Evolutionary conservation across 2,329 filamentous ascomycete species (phyloP).

Genomic region (Cercospora sesami): DNA sequence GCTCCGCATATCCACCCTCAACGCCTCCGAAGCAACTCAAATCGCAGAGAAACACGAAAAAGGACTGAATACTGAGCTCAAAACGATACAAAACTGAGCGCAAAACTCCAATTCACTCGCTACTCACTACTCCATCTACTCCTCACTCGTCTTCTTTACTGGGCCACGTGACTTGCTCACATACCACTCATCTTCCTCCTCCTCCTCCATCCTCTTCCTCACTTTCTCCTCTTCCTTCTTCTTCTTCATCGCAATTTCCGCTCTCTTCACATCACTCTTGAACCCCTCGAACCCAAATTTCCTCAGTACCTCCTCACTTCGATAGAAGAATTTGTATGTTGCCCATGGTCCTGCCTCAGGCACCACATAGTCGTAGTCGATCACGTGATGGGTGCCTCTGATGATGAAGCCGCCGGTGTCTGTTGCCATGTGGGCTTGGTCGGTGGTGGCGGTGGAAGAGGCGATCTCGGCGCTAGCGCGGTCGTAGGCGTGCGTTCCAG

Average conservation of each 20-base stretch:
- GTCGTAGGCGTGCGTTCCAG: not conserved
- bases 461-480: not conserved
- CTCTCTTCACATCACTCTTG: too few relatives aligned
- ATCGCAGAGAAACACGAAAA: too few relatives aligned
- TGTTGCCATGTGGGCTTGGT: not conserved
- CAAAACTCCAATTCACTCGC: too few relatives aligned
- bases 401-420: not conserved
- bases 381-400: not conserved
- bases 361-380: not conserved
- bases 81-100: too few relatives aligned
- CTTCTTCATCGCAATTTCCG: not conserved
- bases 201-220: not conserved
- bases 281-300: not conserved
- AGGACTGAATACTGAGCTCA: too few relatives aligned
- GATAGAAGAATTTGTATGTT: not conserved
- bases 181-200: not conserved
- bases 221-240: not conserved
- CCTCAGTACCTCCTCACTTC: not conserved
- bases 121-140: too few relatives aligned
- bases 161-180: not conserved
- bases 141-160: not conserved
- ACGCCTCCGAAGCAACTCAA: too few relatives aligned
- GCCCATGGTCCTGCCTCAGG: not conserved
- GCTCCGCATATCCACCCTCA: too few relatives aligned
- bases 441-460: not conserved